phyloP scores from a whole-genome alignment of 1,284 basidiomycete genomes.

The Peniophora sp. region DNA sequence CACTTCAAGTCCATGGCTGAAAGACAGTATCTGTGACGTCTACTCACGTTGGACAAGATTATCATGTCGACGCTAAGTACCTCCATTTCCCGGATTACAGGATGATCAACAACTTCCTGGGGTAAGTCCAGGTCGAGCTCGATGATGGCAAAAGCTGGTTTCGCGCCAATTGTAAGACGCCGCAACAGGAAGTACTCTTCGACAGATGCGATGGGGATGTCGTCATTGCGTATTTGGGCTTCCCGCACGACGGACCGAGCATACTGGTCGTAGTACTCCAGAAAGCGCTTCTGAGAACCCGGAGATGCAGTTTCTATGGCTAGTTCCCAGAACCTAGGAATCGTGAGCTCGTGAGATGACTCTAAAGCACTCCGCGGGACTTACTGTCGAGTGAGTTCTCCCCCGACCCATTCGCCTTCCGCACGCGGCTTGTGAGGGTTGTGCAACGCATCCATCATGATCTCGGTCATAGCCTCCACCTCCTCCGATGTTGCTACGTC shows the following conservation, averaged over 20 bases:
- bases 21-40: conserved; percentile 3
- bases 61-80: conserved; percentile 30
- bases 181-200: conserved; percentile 31
- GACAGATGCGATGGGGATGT: conserved; percentile 23
- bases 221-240: conserved; percentile 28
- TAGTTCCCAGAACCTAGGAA: conserved; percentile 29
- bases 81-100: conserved; percentile 26
- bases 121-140: conserved; percentile 32
- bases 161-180: conserved; percentile 33
- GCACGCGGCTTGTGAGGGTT: conserved; percentile 18
- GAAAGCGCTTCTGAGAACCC: conserved; percentile 27
- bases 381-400: conserved; percentile 18
- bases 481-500: conserved; percentile 19
- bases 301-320: conserved; percentile 25
- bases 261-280: conserved; percentile 30
- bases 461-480: conserved; percentile 15
- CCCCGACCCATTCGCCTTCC: conserved; percentile 17
- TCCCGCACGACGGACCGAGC: conserved; percentile 32
- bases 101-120: conserved; percentile 31
- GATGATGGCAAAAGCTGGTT: conserved; percentile 31
- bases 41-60: conserved; percentile 31
- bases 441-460: conserved; percentile 24
- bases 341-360: background rate
- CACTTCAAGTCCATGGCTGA: too few species aligned
- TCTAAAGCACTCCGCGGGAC: conserved; percentile 13